Percentiles rank a stretch among this genome's conserved stretches.
phyloP scores from a whole-genome alignment of 257 asterid genomes.

The Ligustrum vulgare region DNA sequence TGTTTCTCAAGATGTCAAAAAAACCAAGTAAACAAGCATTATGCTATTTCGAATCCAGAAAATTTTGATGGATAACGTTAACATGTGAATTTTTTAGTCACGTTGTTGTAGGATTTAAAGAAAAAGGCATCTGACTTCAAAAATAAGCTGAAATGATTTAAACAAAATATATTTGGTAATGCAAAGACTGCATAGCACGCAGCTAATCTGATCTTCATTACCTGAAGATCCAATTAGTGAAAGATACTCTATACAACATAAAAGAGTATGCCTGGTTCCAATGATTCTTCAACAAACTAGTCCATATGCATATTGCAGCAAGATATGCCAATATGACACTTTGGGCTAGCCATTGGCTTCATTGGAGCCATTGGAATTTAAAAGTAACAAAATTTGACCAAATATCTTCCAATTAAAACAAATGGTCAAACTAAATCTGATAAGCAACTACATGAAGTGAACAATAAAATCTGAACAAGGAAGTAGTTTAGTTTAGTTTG shows the following conservation, averaged over 20 bases:
- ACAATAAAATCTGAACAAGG: not conserved
- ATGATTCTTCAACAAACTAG: not conserved
- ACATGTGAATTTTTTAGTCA: not conserved
- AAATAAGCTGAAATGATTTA: not conserved
- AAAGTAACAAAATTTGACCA: not conserved
- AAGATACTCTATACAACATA: not conserved
- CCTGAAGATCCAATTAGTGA: not conserved
- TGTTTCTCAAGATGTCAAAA: not conserved
- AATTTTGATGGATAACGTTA: not conserved
- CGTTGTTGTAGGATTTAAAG: slow-evolving; percentile 19
- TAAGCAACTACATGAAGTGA: slow-evolving; percentile 2
- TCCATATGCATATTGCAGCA: not conserved
- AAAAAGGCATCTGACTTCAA: slow-evolving; percentile 10
- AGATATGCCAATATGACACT: not conserved
- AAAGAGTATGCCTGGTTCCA: not conserved
- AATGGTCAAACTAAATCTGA: not conserved
- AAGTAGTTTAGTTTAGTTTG: not conserved
- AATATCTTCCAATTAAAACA: not conserved
- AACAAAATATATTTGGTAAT: slow-evolving; percentile 3
- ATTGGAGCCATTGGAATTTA: not conserved
- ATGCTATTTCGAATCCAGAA: not conserved
- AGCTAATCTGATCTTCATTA: too few relatives aligned
- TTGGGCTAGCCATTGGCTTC: not conserved
- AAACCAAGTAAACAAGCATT: not conserved
- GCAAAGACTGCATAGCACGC: too few relatives aligned